Conservation (phyloP, 768 basidiomycete species). For the Boletus rufocinnamomeus region DNA sequence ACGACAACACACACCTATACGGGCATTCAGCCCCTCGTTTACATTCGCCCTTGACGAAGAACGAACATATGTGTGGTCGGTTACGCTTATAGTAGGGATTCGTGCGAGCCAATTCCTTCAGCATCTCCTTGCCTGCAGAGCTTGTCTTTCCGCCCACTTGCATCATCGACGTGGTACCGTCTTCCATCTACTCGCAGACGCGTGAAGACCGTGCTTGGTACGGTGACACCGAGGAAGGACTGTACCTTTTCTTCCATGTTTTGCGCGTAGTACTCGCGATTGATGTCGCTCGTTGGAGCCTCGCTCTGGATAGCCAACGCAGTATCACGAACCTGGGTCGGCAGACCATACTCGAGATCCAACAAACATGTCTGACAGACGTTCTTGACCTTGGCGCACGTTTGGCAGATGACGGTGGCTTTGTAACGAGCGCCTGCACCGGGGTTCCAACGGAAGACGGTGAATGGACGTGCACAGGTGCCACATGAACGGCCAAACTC, state of each 20-base stretch:
- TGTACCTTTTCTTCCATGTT: constrained; percentile 82
- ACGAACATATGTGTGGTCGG: constrained; percentile 89
- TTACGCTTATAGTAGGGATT: constrained; percentile 99
- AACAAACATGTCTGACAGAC: constrained; percentile 97
- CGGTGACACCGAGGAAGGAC: neutral
- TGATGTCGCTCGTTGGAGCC: constrained; percentile 96
- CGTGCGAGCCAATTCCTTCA: constrained; percentile 90
- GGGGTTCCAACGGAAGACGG: constrained; percentile 98
- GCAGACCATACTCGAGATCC: constrained; percentile 94
- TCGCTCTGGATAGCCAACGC: constrained; percentile 83
- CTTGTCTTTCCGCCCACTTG: constrained; percentile 58
- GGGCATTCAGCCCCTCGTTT: constrained; percentile 91
- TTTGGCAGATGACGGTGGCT: constrained; percentile 96
- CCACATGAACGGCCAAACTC: constrained; percentile 95
- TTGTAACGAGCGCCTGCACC: constrained; percentile 93
- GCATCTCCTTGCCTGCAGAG: constrained; percentile 92
- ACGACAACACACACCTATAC: constrained; percentile 54
- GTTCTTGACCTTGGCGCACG: constrained; percentile 94
- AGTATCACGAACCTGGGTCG: constrained; percentile 96
- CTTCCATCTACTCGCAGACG: constrained; percentile 57
- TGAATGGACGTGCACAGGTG: constrained; percentile 95
- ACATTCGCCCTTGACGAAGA: constrained; percentile 95
- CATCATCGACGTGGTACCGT: constrained; percentile 60
- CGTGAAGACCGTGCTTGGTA: neutral
- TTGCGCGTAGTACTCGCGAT: constrained; percentile 92